Conservation (phyloP, 305 asterid genomes). For the Fraxinus nigra region DNA sequence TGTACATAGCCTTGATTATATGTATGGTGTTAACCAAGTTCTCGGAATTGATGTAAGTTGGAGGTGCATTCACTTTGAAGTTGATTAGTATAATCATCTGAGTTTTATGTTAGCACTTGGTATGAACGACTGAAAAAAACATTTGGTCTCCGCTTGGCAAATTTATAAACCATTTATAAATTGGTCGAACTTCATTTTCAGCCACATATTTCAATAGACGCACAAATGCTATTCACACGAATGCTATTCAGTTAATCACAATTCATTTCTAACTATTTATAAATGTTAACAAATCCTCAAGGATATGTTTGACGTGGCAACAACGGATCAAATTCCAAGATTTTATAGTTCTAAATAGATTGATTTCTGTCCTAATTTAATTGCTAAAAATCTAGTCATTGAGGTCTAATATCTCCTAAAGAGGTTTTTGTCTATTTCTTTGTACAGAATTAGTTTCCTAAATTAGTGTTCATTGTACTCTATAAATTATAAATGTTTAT, state of each 20-base stretch:
- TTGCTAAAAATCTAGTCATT: background rate
- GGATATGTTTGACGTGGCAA: background rate
- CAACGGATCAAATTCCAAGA: background rate
- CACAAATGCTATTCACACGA: background rate
- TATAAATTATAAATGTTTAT: background rate
- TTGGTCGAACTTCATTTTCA: background rate
- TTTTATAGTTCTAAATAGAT: background rate
- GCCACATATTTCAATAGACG: background rate
- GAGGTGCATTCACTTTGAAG: background rate
- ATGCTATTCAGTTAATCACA: background rate
- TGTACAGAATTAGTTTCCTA: background rate
- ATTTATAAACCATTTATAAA: background rate
- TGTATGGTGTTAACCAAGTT: constrained; percentile 65
- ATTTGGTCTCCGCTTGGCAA: background rate
- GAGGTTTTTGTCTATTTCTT: background rate
- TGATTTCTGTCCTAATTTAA: background rate
- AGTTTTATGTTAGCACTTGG: constrained; percentile 10
- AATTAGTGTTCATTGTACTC: background rate
- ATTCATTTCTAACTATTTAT: background rate
- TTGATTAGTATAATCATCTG: constrained; percentile 15
- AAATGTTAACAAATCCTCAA: background rate
- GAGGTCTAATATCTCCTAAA: background rate
- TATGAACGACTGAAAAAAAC: background rate
- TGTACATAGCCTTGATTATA: constrained; percentile 66
- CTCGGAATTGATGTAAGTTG: constrained; percentile 71